Base-by-base conservation (phyloP, 768 basidiomycete genomes). In the Tephrocybe sp. region DNA sequence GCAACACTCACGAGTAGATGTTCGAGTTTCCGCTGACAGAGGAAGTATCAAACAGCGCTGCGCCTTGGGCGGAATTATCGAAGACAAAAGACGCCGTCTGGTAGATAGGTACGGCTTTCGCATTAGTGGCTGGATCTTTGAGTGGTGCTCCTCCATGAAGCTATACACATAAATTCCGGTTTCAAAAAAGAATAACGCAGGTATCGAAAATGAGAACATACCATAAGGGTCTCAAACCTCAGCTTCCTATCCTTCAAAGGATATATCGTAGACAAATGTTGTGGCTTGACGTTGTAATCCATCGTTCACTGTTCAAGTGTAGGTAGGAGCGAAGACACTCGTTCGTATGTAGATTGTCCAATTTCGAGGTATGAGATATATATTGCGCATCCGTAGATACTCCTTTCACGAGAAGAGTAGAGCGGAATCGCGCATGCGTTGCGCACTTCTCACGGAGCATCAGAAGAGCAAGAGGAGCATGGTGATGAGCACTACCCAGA, bases 71-170 rank as follows among this genome's bases (percentile, higher is more conserved):
- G 30, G 57, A 76, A 51, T 80, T 65, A 38, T 83, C 74, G 66
- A 83, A 83, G 27, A 78, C 75, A 49, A 76, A 84, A 36, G 74
- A 74, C 2, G 80, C 75, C 15, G 74, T 64, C 13, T 80, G 73
- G 40, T 83, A 84, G 57, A 86, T 85, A 0, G 84, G 83, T 2
- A 78, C 78, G 1, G 84, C 84, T 10, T 82, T 74, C 1, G 83
- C 79, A 33, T 79, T 79, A 10, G 80, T 80, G 4, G 77, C 61
- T 0, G 76, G 68, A 57, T 82, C 81, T 1, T 71, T 67, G 3
- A 64, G 64, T 46, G 81, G 78, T 10, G 51, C 40, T 2, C 83
- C 84, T 3, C 80, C 83, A 50, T 85, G 83, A 12, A 86, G 66
- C 64, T 84, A 78, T 16, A 82, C 7, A 7, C 15, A 4, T n/a